These are phyloP conservation scores for Podila verticillata DNA, from an alignment of 192 early-diverging fungal species.

Conservation along the genomic window DNA sequence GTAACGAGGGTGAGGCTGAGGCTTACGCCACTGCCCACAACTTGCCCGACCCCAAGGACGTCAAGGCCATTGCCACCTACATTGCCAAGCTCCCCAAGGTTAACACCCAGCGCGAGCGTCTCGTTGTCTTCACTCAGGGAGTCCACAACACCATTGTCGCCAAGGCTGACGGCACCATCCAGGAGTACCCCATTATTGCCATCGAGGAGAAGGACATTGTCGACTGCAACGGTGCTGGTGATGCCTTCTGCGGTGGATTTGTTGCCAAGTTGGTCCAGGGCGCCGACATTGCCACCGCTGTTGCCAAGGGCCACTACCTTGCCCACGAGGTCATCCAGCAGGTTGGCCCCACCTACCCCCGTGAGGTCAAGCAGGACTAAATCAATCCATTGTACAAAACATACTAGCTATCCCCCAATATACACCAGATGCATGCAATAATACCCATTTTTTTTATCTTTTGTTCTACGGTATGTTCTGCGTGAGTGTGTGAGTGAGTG, in stretches of 20 bases:
- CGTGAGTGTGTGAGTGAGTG: too few relatives aligned
- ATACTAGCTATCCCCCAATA: not conserved
- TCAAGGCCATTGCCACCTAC: conserved; percentile 84
- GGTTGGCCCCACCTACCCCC: conserved; percentile 79
- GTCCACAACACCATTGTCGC: conserved; percentile 77
- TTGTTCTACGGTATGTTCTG: not conserved
- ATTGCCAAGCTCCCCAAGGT: conserved; percentile 86
- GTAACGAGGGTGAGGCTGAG: conserved; percentile 96
- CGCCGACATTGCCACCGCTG: conserved; percentile 64
- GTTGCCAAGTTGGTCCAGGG: conserved; percentile 85
- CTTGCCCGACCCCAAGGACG: conserved; percentile 68
- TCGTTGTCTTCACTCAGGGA: conserved; percentile 96
- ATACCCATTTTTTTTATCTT: not conserved
- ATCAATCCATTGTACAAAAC: not conserved
- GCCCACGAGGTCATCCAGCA: conserved; percentile 88
- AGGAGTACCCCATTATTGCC: conserved; percentile 69
- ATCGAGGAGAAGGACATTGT: conserved; percentile 78
- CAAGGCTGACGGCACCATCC: conserved; percentile 68
- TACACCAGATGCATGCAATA: not conserved
- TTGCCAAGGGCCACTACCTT: conserved; percentile 92
- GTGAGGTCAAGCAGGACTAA: conserved; percentile 26
- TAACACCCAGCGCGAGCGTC: conserved; percentile 74
- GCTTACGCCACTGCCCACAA: conserved; percentile 82
- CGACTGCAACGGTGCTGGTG: conserved; percentile 98
- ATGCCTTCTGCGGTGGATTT: conserved; percentile 97